Evolutionary conservation across 352 stramenopile species (phyloP).

Genomic region (Phytophthora melonis): DNA sequence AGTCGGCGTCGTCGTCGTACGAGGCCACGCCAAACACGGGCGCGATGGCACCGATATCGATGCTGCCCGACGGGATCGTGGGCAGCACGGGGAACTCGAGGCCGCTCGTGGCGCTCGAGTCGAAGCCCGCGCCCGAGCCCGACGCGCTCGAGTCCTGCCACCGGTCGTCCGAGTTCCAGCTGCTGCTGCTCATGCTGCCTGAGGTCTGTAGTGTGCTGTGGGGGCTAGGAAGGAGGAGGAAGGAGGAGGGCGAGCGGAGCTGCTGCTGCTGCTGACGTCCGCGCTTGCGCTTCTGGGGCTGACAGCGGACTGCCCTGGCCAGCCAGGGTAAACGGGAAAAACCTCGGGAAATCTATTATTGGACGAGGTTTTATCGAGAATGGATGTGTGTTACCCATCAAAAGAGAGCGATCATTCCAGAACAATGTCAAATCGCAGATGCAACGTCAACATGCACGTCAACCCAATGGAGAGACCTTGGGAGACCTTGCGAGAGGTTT

Average conservation of each 20-base stretch:
- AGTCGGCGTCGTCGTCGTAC: conserved; percentile 85
- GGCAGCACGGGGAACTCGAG: conserved; percentile 80
- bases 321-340: background rate
- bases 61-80: conserved; percentile 76
- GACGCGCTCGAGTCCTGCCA: conserved; percentile 73
- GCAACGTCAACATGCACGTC: conserved; percentile 3
- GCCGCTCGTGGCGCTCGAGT: conserved; percentile 53
- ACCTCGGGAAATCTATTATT: background rate
- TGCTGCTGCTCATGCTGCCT: conserved; percentile 51
- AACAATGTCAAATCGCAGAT: background rate
- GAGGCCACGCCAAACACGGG: conserved; percentile 86
- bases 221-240: background rate
- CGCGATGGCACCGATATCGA: conserved; percentile 86
- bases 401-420: background rate
- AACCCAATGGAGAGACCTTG: background rate
- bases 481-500: background rate
- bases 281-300: conserved; percentile 30
- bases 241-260: background rate
- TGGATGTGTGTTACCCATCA: conserved; percentile 22
- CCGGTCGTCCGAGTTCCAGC: conserved; percentile 79
- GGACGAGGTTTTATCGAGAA: background rate
- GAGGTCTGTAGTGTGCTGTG: background rate
- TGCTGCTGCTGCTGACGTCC: background rate
- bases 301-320: background rate
- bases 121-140: conserved; percentile 47